These are phyloP conservation scores for Talaromyces pinophilus DNA, from an alignment of 2,329 filamentous ascomycete species.

Conservation along the genomic window DNA sequence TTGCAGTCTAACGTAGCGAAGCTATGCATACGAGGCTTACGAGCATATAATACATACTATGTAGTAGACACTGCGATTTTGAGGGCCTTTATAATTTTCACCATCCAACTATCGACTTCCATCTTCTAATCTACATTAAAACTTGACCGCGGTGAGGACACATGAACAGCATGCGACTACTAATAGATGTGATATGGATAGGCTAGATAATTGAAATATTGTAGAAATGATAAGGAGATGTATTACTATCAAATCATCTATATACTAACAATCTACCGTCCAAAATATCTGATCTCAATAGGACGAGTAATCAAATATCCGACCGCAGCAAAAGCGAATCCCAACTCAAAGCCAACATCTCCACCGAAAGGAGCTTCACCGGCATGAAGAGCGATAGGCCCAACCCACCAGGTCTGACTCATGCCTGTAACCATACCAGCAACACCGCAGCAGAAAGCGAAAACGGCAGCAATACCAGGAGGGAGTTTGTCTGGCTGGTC, in stretches of 20 bases:
- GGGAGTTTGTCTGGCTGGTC: slow-evolving; percentile 61
- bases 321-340: slow-evolving; percentile 60
- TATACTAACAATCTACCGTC: slow-evolving; percentile 35
- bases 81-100: neutral
- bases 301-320: slow-evolving; percentile 56
- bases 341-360: slow-evolving; percentile 66
- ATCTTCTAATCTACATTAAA: neutral
- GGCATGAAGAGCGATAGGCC: slow-evolving; percentile 65
- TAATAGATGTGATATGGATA: neutral
- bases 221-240: neutral
- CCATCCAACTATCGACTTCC: neutral
- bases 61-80: neutral
- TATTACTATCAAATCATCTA: neutral
- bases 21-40: neutral
- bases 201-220: neutral
- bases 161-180: neutral
- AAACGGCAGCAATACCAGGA: slow-evolving; percentile 62
- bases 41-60: neutral
- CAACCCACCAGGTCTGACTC: slow-evolving; percentile 68
- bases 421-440: slow-evolving; percentile 69
- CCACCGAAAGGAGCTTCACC: slow-evolving; percentile 51
- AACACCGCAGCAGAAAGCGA: slow-evolving; percentile 65
- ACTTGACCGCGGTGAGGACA: neutral
- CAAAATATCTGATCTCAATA: slow-evolving; percentile 50
- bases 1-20: neutral